Evolutionary conservation across 345 rosid genomes (phyloP).

Genomic region (Cardiospermum halicacabum): DNA sequence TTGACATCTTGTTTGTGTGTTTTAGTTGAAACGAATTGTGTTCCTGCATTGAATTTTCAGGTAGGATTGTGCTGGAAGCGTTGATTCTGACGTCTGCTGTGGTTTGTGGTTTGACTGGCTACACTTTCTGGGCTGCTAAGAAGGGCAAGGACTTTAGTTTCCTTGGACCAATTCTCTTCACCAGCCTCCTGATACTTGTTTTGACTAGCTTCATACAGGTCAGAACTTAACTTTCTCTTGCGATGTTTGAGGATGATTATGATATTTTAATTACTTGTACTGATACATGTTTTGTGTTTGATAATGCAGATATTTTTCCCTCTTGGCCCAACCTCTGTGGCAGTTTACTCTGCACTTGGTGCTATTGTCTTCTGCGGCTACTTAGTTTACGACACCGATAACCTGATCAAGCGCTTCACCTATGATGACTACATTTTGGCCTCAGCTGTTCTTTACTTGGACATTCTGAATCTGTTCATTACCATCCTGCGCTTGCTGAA

Average conservation of each 20-base stretch:
- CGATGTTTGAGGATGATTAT: neutral
- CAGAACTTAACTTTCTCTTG: conserved; percentile 2
- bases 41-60: conserved; percentile 31
- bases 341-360: conserved; percentile 73
- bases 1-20: too few relatives aligned
- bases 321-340: conserved; percentile 70
- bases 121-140: conserved; percentile 98
- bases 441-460: conserved; percentile 80
- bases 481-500: conserved; percentile 78
- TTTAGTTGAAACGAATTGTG: neutral
- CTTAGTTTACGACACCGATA: conserved; percentile 83
- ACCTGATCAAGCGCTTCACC: conserved; percentile 88
- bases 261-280: neutral
- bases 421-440: conserved; percentile 94
- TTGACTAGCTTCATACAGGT: conserved; percentile 91
- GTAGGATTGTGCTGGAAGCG: conserved; percentile 91
- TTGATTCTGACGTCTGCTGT: conserved; percentile 80
- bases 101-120: conserved; percentile 73
- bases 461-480: conserved; percentile 84
- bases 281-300: neutral
- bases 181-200: conserved; percentile 67
- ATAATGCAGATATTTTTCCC: conserved; percentile 74
- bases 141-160: conserved; percentile 91
- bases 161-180: conserved; percentile 87
- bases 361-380: conserved; percentile 89